Conservation (phyloP, 345 rosid species). For the Lumnitzera littorea region DNA sequence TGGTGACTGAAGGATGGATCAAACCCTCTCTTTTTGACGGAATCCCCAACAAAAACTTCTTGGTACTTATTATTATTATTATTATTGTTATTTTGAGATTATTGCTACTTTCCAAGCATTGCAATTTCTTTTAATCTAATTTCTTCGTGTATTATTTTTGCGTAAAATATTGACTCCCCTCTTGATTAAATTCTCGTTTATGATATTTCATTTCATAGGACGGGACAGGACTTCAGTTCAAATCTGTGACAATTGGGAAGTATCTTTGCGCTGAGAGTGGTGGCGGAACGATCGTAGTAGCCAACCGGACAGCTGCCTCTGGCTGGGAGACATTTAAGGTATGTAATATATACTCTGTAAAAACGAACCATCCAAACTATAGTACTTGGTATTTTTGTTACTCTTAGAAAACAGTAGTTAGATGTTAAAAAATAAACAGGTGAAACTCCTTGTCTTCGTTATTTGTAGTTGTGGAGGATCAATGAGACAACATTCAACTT, state of each 20-base stretch:
- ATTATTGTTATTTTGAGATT: fast-evolving
- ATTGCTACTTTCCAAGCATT: not conserved
- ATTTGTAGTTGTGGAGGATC: conserved; percentile 49
- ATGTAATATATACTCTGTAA: not conserved
- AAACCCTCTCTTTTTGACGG: conserved; percentile 59
- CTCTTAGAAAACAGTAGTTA: too few species aligned
- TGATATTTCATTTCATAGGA: conserved; percentile 24
- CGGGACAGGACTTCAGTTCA: conserved; percentile 47
- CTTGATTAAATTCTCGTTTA: too few species aligned
- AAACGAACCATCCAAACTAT: not conserved
- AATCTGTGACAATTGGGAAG: conserved; percentile 44
- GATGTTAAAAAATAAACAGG: too few species aligned
- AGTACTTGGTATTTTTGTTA: too few species aligned
- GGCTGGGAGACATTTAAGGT: conserved; percentile 63
- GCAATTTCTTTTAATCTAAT: too few species aligned
- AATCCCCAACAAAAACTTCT: conserved; percentile 51
- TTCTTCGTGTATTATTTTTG: too few species aligned
- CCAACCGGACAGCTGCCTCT: conserved; percentile 39
- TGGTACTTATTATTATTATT: conserved; percentile 20
- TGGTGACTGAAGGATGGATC: conserved; percentile 66
- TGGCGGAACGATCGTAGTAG: conserved; percentile 48
- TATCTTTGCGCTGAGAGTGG: conserved; percentile 47
- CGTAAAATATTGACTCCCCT: too few species aligned
- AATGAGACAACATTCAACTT: conserved; percentile 32
- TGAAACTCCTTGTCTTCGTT: not conserved